A percentile compares a stretch with the other conserved stretches of the same genome.
These are phyloP conservation scores for Sugiyamaella floridensis DNA, from an alignment of 805 yeast genomes.

Conservation along the genomic window DNA sequence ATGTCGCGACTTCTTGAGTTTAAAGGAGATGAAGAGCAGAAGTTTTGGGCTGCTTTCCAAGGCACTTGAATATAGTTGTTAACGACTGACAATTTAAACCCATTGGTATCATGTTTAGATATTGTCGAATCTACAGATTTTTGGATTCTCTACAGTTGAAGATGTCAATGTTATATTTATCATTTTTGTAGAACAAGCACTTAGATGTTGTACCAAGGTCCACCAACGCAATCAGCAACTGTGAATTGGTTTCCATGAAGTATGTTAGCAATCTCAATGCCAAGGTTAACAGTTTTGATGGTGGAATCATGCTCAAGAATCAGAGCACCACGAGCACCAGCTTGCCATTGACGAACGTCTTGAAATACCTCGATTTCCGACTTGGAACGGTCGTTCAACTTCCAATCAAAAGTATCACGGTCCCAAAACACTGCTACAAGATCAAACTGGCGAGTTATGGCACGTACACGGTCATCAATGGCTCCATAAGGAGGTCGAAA, in stretches of 20 bases:
- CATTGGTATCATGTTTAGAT: too few relatives aligned
- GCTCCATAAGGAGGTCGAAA: constrained; percentile 98
- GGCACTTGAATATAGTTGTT: too few relatives aligned
- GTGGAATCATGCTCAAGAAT: constrained; percentile 84
- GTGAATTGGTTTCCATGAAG: constrained; percentile 60
- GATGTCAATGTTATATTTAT: neutral
- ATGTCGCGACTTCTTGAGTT: constrained; percentile 66
- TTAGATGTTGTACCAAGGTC: constrained; percentile 30
- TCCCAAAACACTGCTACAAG: constrained; percentile 89
- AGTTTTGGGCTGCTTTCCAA: constrained; percentile 48
- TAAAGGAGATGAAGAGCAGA: constrained; percentile 62
- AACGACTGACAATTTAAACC: too few relatives aligned
- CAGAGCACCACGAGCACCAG: constrained; percentile 42
- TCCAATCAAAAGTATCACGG: constrained; percentile 88
- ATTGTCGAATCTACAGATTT: neutral
- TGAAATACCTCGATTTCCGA: constrained; percentile 46
- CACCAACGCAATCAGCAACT: constrained; percentile 70
- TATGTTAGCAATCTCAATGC: constrained; percentile 48
- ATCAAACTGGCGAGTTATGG: constrained; percentile 76
- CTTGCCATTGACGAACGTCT: constrained; percentile 53
- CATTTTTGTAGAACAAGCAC: neutral
- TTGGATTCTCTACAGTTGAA: too few relatives aligned
- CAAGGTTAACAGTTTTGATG: constrained; percentile 60
- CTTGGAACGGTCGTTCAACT: constrained; percentile 47
- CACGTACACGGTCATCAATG: constrained; percentile 75